phyloP scores from a whole-genome alignment of 2,329 filamentous ascomycete species.

The Cytospora chrysosperma region DNA sequence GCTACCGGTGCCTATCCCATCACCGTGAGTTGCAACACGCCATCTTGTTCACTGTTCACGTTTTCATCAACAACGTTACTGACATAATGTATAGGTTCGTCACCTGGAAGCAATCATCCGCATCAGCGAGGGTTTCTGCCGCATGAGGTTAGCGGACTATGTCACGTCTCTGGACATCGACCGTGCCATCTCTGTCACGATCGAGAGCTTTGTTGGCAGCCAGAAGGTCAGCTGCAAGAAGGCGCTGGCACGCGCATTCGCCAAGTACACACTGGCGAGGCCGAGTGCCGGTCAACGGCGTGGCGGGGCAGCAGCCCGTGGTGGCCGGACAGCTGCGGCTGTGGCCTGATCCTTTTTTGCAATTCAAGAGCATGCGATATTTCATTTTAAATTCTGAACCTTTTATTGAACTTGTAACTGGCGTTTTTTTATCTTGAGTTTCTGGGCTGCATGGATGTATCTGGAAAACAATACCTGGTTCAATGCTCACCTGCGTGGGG shows the following conservation, averaged over 20 bases:
- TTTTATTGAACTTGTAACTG: slow-evolving; percentile 2
- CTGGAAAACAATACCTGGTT: slow-evolving; percentile 12
- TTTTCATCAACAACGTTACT: background rate
- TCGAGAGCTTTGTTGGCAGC: slow-evolving; percentile 92
- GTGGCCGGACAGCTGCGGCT: slow-evolving; percentile 23
- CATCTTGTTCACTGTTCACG: background rate
- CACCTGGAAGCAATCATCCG: slow-evolving; percentile 98
- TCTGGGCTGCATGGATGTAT: slow-evolving; percentile 2
- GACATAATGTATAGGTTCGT: slow-evolving; percentile 64
- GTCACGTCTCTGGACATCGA: slow-evolving; percentile 89
- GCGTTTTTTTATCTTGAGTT: slow-evolving; percentile 13
- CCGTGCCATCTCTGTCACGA: slow-evolving; percentile 92
- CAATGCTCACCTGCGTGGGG: background rate
- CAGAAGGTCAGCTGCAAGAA: slow-evolving; percentile 99
- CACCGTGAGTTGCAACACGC: slow-evolving; percentile 64
- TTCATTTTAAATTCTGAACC: too few relatives aligned
- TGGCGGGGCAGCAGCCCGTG: slow-evolving; percentile 27
- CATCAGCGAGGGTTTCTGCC: slow-evolving; percentile 90
- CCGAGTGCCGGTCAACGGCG: slow-evolving; percentile 38
- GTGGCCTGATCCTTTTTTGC: slow-evolving; percentile 16
- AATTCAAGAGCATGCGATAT: background rate
- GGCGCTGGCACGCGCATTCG: slow-evolving; percentile 88
- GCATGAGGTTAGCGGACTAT: slow-evolving; percentile 97
- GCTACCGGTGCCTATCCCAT: slow-evolving; percentile 97
- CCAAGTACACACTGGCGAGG: slow-evolving; percentile 76